Evolutionary conservation across 805 yeast genomes (phyloP), one percentile per base, ranked within the genome.

Genomic region (Lipomyces sp.): DNA sequence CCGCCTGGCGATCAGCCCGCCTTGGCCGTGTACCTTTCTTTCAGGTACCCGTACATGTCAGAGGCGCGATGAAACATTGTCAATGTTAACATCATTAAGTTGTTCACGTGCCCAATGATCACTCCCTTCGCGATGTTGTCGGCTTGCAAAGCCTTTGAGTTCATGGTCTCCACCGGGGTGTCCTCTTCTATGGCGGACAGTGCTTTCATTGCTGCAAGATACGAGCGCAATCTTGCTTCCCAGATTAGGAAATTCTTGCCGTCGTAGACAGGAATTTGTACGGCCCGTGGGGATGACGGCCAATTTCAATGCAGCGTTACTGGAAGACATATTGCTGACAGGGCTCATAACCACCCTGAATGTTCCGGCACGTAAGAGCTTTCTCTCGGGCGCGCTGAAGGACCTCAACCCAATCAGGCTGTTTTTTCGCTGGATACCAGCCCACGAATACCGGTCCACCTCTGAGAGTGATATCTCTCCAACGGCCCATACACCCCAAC

Each of bases 401-500:
- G 24, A 29, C 33, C 3, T 51, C 30, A 51, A 51, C 30, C 54
- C 54, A 51, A 29, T 51, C n/a, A 30, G 54, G 33, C 7, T 33
- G 30, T 30, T 18, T 4, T 51, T 51, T 18, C 59, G 48, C 34
- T 4, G 51, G 29, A 55, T 29, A 29, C 59, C 33, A 51, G 54
- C 33, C 33, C n/a, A 33, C 5, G 33, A 7, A 29, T 51, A 51
- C 33, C 33, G 54, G 33, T 51, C 54, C 4, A 29, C 54, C 33
- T 51, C 54, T 51, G 18, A 32, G 13, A 15, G 24, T 35, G 59
- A 55, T 55, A 37, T 37, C 59, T 30, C 51, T 35, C 30, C 15
- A 51, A 30, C 24, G 54, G 54, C 54, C 54, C 54, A 51, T 51
- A 51, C 33, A 51, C 33, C 33, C 54, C 54, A n/a, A 51, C 33